Evolutionary conservation across 2,329 filamentous ascomycete genomes (phyloP), one percentile per base, ranked within the genome.

Genomic region (Aspergillus ochraceus): DNA sequence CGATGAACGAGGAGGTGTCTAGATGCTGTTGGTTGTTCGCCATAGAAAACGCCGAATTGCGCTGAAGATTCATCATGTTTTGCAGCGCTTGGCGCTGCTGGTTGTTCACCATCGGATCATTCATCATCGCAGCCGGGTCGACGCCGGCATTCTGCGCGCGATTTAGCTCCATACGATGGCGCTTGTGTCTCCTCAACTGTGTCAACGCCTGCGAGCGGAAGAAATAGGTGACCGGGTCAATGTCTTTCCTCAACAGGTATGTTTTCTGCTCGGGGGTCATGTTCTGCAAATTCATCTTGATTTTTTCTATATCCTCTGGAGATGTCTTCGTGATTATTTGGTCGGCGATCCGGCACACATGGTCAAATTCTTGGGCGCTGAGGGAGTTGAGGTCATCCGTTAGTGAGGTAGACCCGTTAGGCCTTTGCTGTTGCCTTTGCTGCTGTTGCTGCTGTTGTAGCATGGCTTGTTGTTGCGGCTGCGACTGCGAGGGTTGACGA

Each of bases 161-260:
- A 49, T 64, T 68, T 63, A 74, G 70, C 46, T 74, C 72, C 66
- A 70, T 62, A 20, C 71, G 72, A 42, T 59, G 62, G 9, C 69
- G 69, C 57, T 73, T 74, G 57, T 73, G 71, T 53, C 69, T 71
- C 55, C 73, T 75, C 66, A 80, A 73, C 64, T 76, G 72, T 59
- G 64, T 76, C 22, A 81, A 71, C 3, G 81, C 81, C 56, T 83
- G 78, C 42, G 77, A 76, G 47, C 80, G 81, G 66, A 84, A 83
- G 59, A 80, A 80, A 55, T 80, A 80, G 46, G 77, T 76, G 46
- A 86, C 66, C 0, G 83, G 82, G 53, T 85, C 80, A 49, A 83
- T 74, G 20, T 78, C 74, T 56, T 79, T 79, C 49, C 71, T 68
- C 14, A 74, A 65, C 46, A 85, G 64, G 55, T 77, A 75, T 61